Evolutionary conservation across 495 filamentous ascomycete genomes (phyloP).

Genomic region (Annulohypoxylon moriforme): DNA sequence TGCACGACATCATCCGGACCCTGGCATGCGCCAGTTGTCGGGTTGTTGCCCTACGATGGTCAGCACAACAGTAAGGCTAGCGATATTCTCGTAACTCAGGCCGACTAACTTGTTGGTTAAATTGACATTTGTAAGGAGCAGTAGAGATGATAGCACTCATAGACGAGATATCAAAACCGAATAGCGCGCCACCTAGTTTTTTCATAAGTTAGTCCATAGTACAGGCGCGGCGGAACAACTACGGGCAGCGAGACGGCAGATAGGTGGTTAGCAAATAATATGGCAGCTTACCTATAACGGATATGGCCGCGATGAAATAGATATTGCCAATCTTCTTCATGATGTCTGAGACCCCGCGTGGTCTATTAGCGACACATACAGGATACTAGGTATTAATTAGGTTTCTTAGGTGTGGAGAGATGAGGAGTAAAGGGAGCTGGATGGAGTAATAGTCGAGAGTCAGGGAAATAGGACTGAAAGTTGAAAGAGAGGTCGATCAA

Average conservation of each 20-base stretch:
- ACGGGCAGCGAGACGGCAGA: not conserved
- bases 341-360: constrained; percentile 47
- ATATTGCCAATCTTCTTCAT: constrained; percentile 72
- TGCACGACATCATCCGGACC: constrained; percentile 62
- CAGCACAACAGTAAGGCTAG: constrained; percentile 34
- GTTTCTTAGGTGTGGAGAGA: constrained; percentile 9
- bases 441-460: constrained; percentile 1
- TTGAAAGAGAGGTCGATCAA: constrained; percentile 26
- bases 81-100: not conserved
- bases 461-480: constrained; percentile 1
- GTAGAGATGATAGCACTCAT: constrained; percentile 80
- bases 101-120: constrained; percentile 62
- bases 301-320: constrained; percentile 78
- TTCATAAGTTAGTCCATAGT: constrained; percentile 40
- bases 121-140: constrained; percentile 72
- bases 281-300: constrained; percentile 65
- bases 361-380: constrained; percentile 40
- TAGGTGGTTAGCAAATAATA: constrained; percentile 16
- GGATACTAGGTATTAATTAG: constrained; percentile 6
- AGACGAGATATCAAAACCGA: constrained; percentile 86
- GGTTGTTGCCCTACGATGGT: constrained; percentile 43
- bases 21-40: constrained; percentile 53
- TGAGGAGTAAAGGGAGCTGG: constrained; percentile 11
- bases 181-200: constrained; percentile 74
- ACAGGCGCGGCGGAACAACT: not conserved